phyloP scores from a whole-genome alignment of 106 monocot species.

The Vanilla planifolia region DNA sequence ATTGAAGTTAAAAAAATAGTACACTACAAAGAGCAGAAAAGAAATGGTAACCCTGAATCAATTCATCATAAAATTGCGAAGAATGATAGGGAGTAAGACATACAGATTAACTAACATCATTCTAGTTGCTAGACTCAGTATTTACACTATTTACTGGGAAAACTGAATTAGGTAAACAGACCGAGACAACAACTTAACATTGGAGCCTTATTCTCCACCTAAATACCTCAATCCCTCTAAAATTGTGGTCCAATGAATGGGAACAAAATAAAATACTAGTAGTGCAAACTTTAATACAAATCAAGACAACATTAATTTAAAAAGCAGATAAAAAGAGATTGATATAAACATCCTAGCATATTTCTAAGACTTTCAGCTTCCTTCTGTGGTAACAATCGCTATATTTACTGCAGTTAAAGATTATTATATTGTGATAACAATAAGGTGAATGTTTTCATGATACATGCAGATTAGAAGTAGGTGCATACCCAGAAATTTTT shows the following conservation, averaged over 20 bases:
- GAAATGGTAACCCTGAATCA: not conserved
- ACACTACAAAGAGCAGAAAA: slow-evolving; percentile 1
- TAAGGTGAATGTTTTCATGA: not conserved
- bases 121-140: too few species aligned
- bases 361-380: too few species aligned
- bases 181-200: not conserved
- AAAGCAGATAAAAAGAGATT: not conserved
- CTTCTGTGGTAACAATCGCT: too few species aligned
- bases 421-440: too few species aligned
- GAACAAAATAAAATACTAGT: not conserved
- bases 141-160: too few species aligned
- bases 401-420: too few species aligned
- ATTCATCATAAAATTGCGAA: not conserved
- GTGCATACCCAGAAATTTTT: slow-evolving; percentile 45
- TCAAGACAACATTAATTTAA: not conserved
- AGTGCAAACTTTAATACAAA: not conserved
- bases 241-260: not conserved
- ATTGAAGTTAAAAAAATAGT: not conserved
- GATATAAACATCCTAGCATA: not conserved
- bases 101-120: too few species aligned
- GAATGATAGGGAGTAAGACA: too few species aligned
- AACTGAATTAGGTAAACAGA: not conserved
- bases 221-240: not conserved
- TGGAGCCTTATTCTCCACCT: not conserved
- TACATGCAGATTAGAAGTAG: slow-evolving; percentile 1